A percentile compares a stretch with the other conserved stretches of the same genome.
These are phyloP conservation scores for Venturia aucupariae DNA, from an alignment of 2,329 filamentous ascomycete species.

Conservation along the genomic window DNA sequence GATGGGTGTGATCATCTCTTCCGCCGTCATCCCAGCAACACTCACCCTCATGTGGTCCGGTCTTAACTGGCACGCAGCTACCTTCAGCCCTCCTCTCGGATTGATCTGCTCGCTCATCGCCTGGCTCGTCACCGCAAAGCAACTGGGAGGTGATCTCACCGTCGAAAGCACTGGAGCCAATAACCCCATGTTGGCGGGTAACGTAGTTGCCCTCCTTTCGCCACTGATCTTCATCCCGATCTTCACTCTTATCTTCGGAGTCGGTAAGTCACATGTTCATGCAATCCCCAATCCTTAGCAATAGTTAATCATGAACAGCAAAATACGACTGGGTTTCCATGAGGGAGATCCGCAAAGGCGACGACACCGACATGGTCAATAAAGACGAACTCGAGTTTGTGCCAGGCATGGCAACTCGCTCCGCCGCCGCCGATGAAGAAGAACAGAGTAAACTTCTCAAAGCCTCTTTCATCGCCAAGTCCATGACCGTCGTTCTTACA, in stretches of 20 bases:
- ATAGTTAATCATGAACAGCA: conserved; percentile 13
- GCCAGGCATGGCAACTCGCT: conserved; percentile 18
- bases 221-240: conserved; percentile 26
- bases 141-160: conserved; percentile 30
- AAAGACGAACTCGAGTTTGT: not conserved
- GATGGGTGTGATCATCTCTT: conserved; percentile 34
- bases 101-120: conserved; percentile 28
- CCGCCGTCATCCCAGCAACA: conserved; percentile 32
- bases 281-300: conserved; percentile 20
- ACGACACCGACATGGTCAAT: conserved; percentile 4
- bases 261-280: not conserved
- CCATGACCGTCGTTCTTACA: conserved; percentile 18
- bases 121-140: conserved; percentile 29
- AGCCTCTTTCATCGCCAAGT: conserved; percentile 17
- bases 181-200: conserved; percentile 32
- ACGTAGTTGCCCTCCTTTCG: conserved; percentile 27
- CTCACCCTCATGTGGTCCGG: conserved; percentile 31
- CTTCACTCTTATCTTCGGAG: conserved; percentile 23
- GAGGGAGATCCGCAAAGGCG: conserved; percentile 22
- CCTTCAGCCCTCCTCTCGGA: conserved; percentile 26
- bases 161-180: conserved; percentile 31
- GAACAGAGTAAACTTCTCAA: conserved; percentile 17
- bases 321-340: conserved; percentile 33
- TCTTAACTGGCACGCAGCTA: conserved; percentile 26
- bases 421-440: conserved; percentile 22